phyloP scores from a whole-genome alignment of 2,329 filamentous ascomycete species.

The Emmonsiellopsis sp. region DNA sequence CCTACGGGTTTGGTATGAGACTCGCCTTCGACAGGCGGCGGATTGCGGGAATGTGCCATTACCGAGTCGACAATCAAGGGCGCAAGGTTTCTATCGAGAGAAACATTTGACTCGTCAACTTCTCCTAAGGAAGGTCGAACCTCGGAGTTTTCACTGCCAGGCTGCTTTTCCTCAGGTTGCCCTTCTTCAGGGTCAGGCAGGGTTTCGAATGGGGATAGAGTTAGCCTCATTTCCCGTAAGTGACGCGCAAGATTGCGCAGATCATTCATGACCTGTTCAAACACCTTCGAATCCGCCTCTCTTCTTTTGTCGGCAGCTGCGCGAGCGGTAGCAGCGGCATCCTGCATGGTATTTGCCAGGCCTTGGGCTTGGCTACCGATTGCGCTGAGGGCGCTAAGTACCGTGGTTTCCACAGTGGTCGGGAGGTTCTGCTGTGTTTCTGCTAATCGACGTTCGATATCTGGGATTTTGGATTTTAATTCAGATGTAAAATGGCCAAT shows the following conservation, averaged over 20 bases:
- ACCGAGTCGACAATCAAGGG: too few relatives aligned
- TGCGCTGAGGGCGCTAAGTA: constrained; percentile 27
- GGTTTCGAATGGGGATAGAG: constrained; percentile 29
- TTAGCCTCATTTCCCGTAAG: constrained; percentile 30
- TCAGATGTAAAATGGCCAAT: constrained; percentile 29
- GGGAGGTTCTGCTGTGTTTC: constrained; percentile 28
- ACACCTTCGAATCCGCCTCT: constrained; percentile 26
- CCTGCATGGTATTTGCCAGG: constrained; percentile 27
- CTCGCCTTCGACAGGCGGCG: too few relatives aligned
- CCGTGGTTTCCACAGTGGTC: constrained; percentile 25
- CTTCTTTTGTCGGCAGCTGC: constrained; percentile 28
- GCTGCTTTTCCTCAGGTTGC: not conserved
- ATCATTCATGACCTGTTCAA: constrained; percentile 28
- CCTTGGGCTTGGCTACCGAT: constrained; percentile 30
- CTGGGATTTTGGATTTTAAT: constrained; percentile 26
- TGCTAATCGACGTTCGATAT: constrained; percentile 28
- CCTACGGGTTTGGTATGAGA: too few relatives aligned
- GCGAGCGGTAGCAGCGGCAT: constrained; percentile 26
- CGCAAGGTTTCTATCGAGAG: too few relatives aligned
- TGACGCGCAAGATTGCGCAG: constrained; percentile 34
- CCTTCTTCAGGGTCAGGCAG: not conserved
- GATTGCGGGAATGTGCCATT: too few relatives aligned
- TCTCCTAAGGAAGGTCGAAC: not conserved
- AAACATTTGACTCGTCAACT: too few relatives aligned
- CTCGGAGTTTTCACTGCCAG: not conserved